Percentiles rank a stretch among this genome's conserved stretches.
Conservation (phyloP, 2,329 filamentous ascomycete species). For the Colletotrichum siamense region DNA sequence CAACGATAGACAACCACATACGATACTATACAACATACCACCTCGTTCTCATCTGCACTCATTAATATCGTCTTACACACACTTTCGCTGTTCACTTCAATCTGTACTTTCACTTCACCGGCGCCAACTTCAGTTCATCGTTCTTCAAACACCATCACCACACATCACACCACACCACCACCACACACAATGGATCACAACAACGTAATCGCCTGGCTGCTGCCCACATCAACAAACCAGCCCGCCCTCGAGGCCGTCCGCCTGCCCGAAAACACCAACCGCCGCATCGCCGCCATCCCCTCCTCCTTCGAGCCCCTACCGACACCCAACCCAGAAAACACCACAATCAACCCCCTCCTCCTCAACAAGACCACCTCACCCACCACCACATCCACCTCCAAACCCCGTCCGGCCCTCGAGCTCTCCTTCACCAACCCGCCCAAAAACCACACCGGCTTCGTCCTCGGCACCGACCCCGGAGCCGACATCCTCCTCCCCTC, state of each 20-base stretch:
- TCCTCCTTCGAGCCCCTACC: neutral
- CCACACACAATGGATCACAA: neutral
- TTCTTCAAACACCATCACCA: neutral
- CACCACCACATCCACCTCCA: neutral
- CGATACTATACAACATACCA: neutral
- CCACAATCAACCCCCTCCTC: constrained; percentile 15
- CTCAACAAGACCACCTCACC: neutral
- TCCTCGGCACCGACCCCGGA: constrained; percentile 41
- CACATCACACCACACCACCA: neutral
- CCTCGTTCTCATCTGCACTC: neutral
- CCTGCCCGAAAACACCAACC: constrained; percentile 11
- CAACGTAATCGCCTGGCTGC: constrained; percentile 23
- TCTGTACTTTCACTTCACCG: neutral
- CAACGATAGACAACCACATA: neutral
- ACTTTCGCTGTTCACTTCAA: neutral
- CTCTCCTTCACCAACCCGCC: constrained; percentile 39
- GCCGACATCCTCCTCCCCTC: constrained; percentile 44
- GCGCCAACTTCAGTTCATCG: neutral
- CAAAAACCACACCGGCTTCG: constrained; percentile 39
- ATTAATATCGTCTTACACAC: neutral
- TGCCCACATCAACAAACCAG: constrained; percentile 20
- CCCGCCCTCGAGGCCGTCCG: constrained; percentile 17
- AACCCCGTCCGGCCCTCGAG: constrained; percentile 33
- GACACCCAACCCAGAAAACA: neutral
- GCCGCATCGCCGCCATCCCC: constrained; percentile 13